Evolutionary conservation across 1,284 basidiomycete species (phyloP).

Genomic region (Ustilago tritici): DNA sequence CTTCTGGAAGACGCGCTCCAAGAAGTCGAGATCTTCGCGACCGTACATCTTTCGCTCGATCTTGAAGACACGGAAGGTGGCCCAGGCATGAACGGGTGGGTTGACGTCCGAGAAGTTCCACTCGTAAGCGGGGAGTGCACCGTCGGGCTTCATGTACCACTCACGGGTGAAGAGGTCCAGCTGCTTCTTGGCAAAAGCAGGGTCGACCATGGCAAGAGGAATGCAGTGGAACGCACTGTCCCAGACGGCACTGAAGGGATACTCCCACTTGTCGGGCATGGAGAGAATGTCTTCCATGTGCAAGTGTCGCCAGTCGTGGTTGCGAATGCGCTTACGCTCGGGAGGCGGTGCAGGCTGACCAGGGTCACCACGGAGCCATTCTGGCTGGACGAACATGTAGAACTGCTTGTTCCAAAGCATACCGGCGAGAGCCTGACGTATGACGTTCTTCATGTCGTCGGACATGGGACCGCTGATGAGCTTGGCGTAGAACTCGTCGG

Average conservation of each 20-base stretch:
- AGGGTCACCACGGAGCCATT: conserved; percentile 95
- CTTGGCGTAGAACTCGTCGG: conserved; percentile 92
- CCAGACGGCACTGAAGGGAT: conserved; percentile 73
- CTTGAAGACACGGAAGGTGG: conserved; percentile 72
- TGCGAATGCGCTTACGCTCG: conserved; percentile 85
- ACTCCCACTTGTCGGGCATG: conserved; percentile 99
- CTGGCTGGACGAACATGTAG: conserved; percentile 94
- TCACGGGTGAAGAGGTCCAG: conserved; percentile 94
- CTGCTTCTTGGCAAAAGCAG: conserved; percentile 95
- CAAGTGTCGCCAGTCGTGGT: conserved; percentile 83
- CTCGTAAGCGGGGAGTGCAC: conserved; percentile 96
- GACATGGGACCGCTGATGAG: conserved; percentile 79
- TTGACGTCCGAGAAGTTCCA: conserved; percentile 99
- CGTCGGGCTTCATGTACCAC: conserved; percentile 98
- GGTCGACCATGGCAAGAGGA: conserved; percentile 93
- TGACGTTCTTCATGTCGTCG: conserved; percentile 93
- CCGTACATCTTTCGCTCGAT: conserved; percentile 95
- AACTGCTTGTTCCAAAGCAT: conserved; percentile 99
- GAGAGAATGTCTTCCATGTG: conserved; percentile 94
- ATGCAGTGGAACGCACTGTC: conserved; percentile 99
- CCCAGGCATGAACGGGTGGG: conserved; percentile 96
- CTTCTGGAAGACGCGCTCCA: conserved; percentile 98
- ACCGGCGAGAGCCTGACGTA: conserved; percentile 96
- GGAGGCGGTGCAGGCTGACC: conserved; percentile 93
- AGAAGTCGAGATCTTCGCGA: conserved; percentile 87